Percentiles rank a stretch among this genome's conserved stretches.
Conservation (phyloP, 306 rosid species). For the Corylus avellana region DNA sequence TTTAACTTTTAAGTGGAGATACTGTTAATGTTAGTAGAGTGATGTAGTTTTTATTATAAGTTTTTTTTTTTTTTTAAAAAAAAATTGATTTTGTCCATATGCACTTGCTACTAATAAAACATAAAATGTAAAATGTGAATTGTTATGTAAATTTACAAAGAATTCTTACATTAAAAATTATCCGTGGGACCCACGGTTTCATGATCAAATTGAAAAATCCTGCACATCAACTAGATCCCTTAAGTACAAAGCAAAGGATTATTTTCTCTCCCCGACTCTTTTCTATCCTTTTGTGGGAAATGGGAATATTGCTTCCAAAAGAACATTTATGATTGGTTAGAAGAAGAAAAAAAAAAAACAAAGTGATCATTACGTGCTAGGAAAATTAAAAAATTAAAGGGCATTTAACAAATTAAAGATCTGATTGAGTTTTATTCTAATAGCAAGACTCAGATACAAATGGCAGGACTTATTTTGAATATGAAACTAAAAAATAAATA, state of each 20-base stretch:
- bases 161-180: no score
- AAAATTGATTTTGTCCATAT: no score
- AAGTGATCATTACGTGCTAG: conserved; percentile 11
- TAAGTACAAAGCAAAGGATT: conserved; percentile 17
- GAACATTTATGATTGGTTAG: neutral
- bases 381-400: neutral
- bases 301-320: neutral
- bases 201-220: conserved; percentile 7
- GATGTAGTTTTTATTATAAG: no score
- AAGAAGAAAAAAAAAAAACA: neutral
- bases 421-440: neutral
- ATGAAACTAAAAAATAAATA: no score
- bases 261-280: neutral
- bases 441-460: no score
- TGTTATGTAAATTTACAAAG: no score
- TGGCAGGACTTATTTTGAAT: no score
- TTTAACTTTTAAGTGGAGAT: neutral
- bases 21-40: neutral
- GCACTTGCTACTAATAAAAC: no score
- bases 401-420: neutral
- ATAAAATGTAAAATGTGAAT: no score
- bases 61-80: no score
- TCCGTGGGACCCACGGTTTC: conserved; percentile 9
- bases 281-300: neutral
- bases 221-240: conserved; percentile 18